Evolutionary conservation across 768 basidiomycete species (phyloP).

Genomic region (Trametes cingulata): DNA sequence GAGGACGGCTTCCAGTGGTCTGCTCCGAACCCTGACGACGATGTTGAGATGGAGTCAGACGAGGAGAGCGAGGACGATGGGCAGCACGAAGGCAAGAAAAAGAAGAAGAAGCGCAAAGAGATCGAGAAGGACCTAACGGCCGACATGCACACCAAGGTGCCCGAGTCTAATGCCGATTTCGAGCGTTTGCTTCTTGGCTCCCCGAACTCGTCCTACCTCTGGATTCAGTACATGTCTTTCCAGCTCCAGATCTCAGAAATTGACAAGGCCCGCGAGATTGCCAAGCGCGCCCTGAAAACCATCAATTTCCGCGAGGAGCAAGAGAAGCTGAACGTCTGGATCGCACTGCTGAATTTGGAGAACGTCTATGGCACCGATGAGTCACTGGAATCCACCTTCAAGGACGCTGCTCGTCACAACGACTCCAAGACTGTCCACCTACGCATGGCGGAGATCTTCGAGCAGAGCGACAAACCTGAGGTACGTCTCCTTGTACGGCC

Average conservation of each 20-base stretch:
- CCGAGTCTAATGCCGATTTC: slow-evolving; percentile 93
- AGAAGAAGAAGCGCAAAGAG: slow-evolving; percentile 66
- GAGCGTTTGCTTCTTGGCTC: slow-evolving; percentile 91
- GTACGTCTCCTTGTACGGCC: slow-evolving; percentile 41
- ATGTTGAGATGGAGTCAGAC: slow-evolving; percentile 44
- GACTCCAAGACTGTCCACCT: slow-evolving; percentile 92
- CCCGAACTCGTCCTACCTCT: slow-evolving; percentile 95
- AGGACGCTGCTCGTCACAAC: slow-evolving; percentile 85
- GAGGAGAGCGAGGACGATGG: slow-evolving; percentile 50
- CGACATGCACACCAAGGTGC: slow-evolving; percentile 81
- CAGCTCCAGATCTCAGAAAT: slow-evolving; percentile 95
- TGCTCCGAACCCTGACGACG: slow-evolving; percentile 39
- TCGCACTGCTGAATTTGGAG: slow-evolving; percentile 93
- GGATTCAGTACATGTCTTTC: slow-evolving; percentile 99
- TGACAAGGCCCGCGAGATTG: slow-evolving; percentile 90
- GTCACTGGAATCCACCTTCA: slow-evolving; percentile 77
- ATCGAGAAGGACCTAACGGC: slow-evolving; percentile 82
- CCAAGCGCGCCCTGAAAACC: slow-evolving; percentile 75
- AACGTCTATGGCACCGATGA: slow-evolving; percentile 89
- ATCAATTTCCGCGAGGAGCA: slow-evolving; percentile 96
- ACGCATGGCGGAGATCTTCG: slow-evolving; percentile 80
- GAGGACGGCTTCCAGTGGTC: slow-evolving; percentile 76
- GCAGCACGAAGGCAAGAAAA: slow-evolving; percentile 55
- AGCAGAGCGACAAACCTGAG: slow-evolving; percentile 79
- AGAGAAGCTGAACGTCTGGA: slow-evolving; percentile 97